These are phyloP conservation scores for Colletotrichum orbiculare DNA, from an alignment of 2,329 filamentous ascomycete genomes.

Conservation along the genomic window DNA sequence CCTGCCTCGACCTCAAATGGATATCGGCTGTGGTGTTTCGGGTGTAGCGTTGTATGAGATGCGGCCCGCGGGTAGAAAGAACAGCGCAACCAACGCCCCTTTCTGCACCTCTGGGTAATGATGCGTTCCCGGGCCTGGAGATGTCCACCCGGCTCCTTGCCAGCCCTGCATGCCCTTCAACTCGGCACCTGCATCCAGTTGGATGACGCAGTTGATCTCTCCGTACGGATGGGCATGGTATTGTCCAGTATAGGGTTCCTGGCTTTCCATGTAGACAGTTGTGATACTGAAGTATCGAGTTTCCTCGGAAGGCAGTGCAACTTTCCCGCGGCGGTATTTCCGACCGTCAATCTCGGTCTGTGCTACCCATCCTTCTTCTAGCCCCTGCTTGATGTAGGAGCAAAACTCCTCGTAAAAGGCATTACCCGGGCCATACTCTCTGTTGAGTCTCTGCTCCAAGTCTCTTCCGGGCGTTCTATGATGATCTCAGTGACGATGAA, in stretches of 20 bases:
- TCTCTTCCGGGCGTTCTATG: conserved; percentile 57
- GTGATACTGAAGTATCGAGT: conserved; percentile 67
- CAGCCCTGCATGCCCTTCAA: conserved; percentile 67
- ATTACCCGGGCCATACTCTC: conserved; percentile 55
- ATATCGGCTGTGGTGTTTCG: conserved; percentile 53
- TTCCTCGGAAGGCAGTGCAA: conserved; percentile 56
- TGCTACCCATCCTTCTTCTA: conserved; percentile 58
- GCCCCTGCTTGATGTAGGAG: conserved; percentile 49
- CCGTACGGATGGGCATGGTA: conserved; percentile 66
- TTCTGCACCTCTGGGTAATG: conserved; percentile 65
- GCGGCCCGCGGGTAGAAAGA: conserved; percentile 65
- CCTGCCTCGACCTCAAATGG: background rate
- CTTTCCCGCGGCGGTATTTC: conserved; percentile 59
- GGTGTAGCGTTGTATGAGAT: conserved; percentile 61
- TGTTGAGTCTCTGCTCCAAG: conserved; percentile 56
- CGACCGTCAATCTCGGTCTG: conserved; percentile 54
- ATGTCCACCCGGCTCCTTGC: conserved; percentile 67
- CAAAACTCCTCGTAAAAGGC: conserved; percentile 56
- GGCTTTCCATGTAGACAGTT: conserved; percentile 66
- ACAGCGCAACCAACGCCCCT: conserved; percentile 62
- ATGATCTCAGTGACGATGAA: background rate
- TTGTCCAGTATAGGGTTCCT: conserved; percentile 57
- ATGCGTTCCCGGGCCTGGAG: conserved; percentile 64
- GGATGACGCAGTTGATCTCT: conserved; percentile 66
- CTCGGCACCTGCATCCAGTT: conserved; percentile 60